These are phyloP conservation scores for Nymphaea thermarum DNA, from an alignment of 164 flowering plant species.

Conservation along the genomic window DNA sequence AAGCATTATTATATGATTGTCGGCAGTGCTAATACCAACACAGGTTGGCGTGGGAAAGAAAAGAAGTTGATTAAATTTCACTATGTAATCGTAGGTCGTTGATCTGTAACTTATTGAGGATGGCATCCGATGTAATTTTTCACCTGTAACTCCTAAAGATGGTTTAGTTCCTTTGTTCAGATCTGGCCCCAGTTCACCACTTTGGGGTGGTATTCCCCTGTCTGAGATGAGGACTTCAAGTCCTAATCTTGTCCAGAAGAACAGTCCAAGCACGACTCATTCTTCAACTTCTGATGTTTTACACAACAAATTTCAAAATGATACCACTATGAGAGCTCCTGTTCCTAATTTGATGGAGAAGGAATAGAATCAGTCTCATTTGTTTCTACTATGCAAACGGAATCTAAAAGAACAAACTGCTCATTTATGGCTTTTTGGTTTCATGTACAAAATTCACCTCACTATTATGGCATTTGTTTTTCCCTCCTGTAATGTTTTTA, in stretches of 20 bases:
- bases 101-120: slow-evolving; percentile 3
- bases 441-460: too few relatives aligned
- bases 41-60: too few relatives aligned
- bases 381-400: background rate
- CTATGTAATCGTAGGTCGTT: too few relatives aligned
- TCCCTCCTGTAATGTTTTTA: too few relatives aligned
- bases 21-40: too few relatives aligned
- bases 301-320: background rate
- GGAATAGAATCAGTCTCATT: background rate
- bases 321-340: background rate
- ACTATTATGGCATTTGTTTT: too few relatives aligned
- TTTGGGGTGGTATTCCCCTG: slow-evolving; percentile 8
- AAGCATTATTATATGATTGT: too few relatives aligned
- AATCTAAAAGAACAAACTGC: background rate
- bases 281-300: background rate
- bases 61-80: too few relatives aligned
- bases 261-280: background rate
- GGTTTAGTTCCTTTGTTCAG: slow-evolving; percentile 11
- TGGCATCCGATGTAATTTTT: slow-evolving; percentile 7
- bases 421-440: background rate
- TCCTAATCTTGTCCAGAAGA: background rate
- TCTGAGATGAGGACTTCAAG: slow-evolving; percentile 8
- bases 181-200: slow-evolving; percentile 15
- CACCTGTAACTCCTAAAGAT: slow-evolving; percentile 38
- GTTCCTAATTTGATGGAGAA: background rate